Evolutionary conservation across 805 yeast genomes (phyloP), one percentile per base, ranked within the genome.

Genomic region (Metschnikowia arizonensis): DNA sequence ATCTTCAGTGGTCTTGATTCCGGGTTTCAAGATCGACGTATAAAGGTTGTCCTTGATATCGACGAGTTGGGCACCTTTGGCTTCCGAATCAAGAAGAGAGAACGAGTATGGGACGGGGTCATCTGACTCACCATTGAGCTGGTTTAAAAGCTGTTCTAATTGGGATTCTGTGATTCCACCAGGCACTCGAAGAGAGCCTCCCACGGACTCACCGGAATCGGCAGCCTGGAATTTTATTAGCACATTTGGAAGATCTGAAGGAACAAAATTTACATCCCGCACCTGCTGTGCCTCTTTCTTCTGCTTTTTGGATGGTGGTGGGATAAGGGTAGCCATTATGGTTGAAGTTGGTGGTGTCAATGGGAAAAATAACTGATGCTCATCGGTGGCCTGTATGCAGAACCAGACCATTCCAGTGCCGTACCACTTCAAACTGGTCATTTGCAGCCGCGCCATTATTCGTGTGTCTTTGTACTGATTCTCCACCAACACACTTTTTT

Each of bases 21-120:
- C 88, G 1, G 97, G 97, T 59, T 87, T 85, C 53, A 93, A 73
- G 19, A 93, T 79, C 3, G 96, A 86, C 19, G 78, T 64, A 62
- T 89, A 91, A 38, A 93, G 61, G 60, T 88, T 85, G 50, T 82
- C 87, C 48, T 74, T 79, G 52, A 93, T 84, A 57, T 90, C 97
- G 26, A 88, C 71, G 45, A 83, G 62, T 31, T 69, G 68, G 11
- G 58, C 60, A 2, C 66, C 67, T 32, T 62, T 60, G 3, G 59
- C 66, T 14, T 56, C 57, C 8, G 60, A 53, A 45, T 73, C 66
- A 46, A 80, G 70, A 26, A 90, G 70, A 8, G 95, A 79, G 62
- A 91, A 91, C 1, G 88, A 78, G 60, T 88, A 93, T 3, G 99
- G 99, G 32, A 85, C 85, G 2, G 96, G 91, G 26, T 89, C 96